Evolutionary conservation across 1,284 basidiomycete genomes (phyloP).

Genomic region (Agaricales sp.): DNA sequence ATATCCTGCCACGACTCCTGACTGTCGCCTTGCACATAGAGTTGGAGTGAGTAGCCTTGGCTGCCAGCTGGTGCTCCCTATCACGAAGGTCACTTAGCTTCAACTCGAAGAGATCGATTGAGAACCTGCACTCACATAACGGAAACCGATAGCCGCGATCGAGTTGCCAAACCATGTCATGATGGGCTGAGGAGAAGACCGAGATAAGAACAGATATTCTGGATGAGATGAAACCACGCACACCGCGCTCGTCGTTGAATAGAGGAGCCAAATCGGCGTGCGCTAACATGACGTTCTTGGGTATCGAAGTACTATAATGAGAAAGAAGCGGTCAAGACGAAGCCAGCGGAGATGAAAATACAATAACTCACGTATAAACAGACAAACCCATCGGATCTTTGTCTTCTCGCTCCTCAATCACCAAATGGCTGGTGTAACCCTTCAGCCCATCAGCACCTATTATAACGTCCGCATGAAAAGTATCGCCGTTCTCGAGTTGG

Average conservation of each 20-base stretch:
- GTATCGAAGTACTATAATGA: slow-evolving; percentile 30
- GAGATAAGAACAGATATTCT: slow-evolving; percentile 3
- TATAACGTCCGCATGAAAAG: slow-evolving; percentile 43
- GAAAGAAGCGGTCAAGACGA: slow-evolving; percentile 3
- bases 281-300: slow-evolving; percentile 25
- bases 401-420: slow-evolving; percentile 17
- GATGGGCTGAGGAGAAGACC: background rate
- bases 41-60: background rate
- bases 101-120: background rate
- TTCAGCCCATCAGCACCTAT: slow-evolving; percentile 52
- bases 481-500: slow-evolving; percentile 34
- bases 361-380: background rate
- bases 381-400: background rate
- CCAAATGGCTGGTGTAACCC: slow-evolving; percentile 23
- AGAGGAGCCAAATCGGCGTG: slow-evolving; percentile 25
- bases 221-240: slow-evolving; percentile 11
- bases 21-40: background rate
- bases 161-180: background rate
- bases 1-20: background rate
- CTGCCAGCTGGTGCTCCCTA: background rate
- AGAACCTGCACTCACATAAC: background rate
- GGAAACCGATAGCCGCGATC: background rate
- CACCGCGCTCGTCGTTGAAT: slow-evolving; percentile 18
- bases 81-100: background rate
- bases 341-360: background rate